Evolutionary conservation across 306 rosid species (phyloP).

Genomic region (Geum urbanum): DNA sequence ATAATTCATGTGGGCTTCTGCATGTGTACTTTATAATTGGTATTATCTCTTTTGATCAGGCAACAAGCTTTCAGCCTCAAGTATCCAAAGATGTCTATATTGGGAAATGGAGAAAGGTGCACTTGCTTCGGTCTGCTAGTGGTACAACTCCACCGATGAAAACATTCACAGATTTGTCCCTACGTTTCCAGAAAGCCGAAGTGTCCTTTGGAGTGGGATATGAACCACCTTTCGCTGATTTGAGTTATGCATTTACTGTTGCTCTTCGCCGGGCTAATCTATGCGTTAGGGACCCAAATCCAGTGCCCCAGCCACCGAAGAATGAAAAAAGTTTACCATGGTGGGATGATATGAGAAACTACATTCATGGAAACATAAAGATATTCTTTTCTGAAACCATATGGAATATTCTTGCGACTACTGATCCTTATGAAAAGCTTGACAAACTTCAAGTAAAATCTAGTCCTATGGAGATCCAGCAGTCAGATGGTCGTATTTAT

Average conservation of each 20-base stretch:
- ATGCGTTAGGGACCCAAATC: conserved; percentile 48
- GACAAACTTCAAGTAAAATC: conserved; percentile 75
- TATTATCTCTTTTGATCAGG: conserved; percentile 53
- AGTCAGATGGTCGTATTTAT: conserved; percentile 80
- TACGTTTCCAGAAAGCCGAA: conserved; percentile 76
- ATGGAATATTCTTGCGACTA: conserved; percentile 72
- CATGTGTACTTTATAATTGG: conserved; percentile 25
- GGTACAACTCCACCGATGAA: conserved; percentile 98
- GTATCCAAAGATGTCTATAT: conserved; percentile 70
- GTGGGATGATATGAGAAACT: conserved; percentile 99
- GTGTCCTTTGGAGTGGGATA: conserved; percentile 92
- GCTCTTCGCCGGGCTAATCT: conserved; percentile 98
- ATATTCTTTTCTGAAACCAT: conserved; percentile 63
- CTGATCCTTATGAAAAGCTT: conserved; percentile 95
- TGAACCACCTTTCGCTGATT: conserved; percentile 89
- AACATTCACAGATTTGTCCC: conserved; percentile 72
- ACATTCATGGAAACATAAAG: conserved; percentile 82
- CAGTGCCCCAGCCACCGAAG: conserved; percentile 60
- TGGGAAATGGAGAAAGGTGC: conserved; percentile 96
- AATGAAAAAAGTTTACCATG: conserved; percentile 95
- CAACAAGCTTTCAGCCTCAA: conserved; percentile 98
- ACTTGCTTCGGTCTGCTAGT: conserved; percentile 92
- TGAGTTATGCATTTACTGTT: conserved; percentile 89
- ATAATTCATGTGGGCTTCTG: background rate
- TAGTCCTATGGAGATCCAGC: conserved; percentile 73